Conservation (phyloP, 1,284 basidiomycete species). For the Ustilago trichophora region DNA sequence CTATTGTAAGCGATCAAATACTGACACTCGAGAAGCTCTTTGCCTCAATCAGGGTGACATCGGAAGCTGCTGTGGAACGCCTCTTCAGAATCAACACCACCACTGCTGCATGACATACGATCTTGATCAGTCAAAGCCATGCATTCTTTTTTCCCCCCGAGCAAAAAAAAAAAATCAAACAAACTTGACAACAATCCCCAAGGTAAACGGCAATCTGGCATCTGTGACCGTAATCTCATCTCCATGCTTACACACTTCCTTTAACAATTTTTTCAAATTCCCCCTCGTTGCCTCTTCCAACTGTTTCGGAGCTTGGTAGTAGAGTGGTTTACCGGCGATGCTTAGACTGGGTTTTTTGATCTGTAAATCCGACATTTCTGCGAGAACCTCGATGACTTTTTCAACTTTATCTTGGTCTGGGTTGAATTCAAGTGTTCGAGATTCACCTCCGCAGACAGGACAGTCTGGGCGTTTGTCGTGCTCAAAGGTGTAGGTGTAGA, state of each 20-base stretch:
- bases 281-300: slow-evolving; percentile 85
- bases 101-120: too few relatives aligned
- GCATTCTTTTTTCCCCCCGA: too few relatives aligned
- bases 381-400: slow-evolving; percentile 50
- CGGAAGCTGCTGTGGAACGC: slow-evolving; percentile 6
- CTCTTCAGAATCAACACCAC: slow-evolving; percentile 16
- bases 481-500: slow-evolving; percentile 98
- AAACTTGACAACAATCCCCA: slow-evolving; percentile 30
- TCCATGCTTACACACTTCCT: slow-evolving; percentile 78
- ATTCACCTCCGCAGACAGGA: slow-evolving; percentile 93
- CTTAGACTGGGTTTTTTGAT: slow-evolving; percentile 52
- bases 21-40: too few relatives aligned
- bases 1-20: too few relatives aligned
- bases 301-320: slow-evolving; percentile 89
- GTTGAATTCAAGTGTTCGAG: slow-evolving; percentile 26
- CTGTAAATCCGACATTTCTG: slow-evolving; percentile 58
- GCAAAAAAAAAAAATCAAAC: too few relatives aligned
- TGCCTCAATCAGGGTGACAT: slow-evolving; percentile 30
- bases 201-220: slow-evolving; percentile 79
- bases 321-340: slow-evolving; percentile 74
- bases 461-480: slow-evolving; percentile 92
- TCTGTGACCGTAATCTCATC: slow-evolving; percentile 90
- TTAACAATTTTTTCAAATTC: slow-evolving; percentile 85
- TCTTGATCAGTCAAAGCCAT: too few relatives aligned
- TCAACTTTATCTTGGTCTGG: slow-evolving; percentile 33